A percentile compares a stretch with the other conserved stretches of the same genome.
Conservation (phyloP, 2,329 filamentous ascomycete species). For the Lecanicillium sp. region DNA sequence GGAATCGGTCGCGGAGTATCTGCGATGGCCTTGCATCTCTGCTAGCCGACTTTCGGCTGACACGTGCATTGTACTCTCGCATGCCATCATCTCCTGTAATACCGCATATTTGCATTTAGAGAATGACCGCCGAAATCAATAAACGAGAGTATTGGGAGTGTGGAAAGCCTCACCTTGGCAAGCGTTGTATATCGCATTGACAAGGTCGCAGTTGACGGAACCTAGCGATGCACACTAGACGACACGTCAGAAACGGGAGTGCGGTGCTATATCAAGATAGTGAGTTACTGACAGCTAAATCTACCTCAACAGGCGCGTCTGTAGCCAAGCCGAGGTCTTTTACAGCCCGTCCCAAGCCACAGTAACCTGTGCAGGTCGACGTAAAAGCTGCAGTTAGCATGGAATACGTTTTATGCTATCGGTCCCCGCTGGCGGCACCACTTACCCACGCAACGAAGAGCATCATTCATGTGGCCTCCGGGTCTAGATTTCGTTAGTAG, state of each 20-base stretch:
- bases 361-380: slow-evolving; percentile 52
- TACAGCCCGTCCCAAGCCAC: slow-evolving; percentile 65
- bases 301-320: slow-evolving; percentile 54
- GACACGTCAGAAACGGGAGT: slow-evolving; percentile 1
- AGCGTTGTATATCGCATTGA: slow-evolving; percentile 51
- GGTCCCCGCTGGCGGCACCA: slow-evolving; percentile 9
- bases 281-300: slow-evolving; percentile 57
- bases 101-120: not conserved
- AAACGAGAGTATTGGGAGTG: not conserved
- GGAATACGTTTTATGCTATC: not conserved
- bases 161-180: slow-evolving; percentile 42
- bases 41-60: slow-evolving; percentile 22
- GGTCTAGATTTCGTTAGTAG: slow-evolving; percentile 25
- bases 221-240: slow-evolving; percentile 73
- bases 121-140: slow-evolving; percentile 9
- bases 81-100: slow-evolving; percentile 33
- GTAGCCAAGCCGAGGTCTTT: slow-evolving; percentile 55
- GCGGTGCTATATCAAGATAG: not conserved
- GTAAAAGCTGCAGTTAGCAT: not conserved
- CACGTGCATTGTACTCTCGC: slow-evolving; percentile 38
- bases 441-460: slow-evolving; percentile 26
- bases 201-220: slow-evolving; percentile 61
- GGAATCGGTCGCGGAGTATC: slow-evolving; percentile 45
- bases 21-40: slow-evolving; percentile 20
- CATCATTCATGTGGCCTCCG: slow-evolving; percentile 28